These are phyloP conservation scores for Paramarasmius palmivorus DNA, from an alignment of 1,284 basidiomycete genomes.

Conservation along the genomic window DNA sequence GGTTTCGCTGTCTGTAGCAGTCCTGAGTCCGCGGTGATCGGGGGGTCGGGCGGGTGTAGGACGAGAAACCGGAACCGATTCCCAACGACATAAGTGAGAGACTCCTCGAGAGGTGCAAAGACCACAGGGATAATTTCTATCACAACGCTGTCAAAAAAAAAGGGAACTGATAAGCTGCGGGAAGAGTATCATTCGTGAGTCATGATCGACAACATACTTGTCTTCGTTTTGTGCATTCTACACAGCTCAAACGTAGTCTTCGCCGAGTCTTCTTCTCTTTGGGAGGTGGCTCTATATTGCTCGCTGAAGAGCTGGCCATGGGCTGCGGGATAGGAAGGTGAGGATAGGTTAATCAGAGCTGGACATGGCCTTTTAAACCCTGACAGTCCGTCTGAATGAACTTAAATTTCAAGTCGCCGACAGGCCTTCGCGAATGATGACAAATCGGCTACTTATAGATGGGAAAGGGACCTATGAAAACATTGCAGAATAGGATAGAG, in stretches of 20 bases:
- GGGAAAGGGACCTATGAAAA: slow-evolving; percentile 1
- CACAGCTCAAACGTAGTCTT: slow-evolving; percentile 49
- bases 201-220: slow-evolving; percentile 35
- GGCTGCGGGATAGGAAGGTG: background rate
- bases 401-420: slow-evolving; percentile 2
- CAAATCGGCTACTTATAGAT: slow-evolving; percentile 4
- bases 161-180: background rate
- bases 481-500: slow-evolving; percentile 13
- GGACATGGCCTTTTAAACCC: slow-evolving; percentile 1
- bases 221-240: slow-evolving; percentile 55
- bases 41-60: slow-evolving; percentile 50
- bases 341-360: background rate
- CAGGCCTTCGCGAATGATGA: slow-evolving; percentile 1
- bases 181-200: background rate
- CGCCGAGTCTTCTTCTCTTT: slow-evolving; percentile 44
- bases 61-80: slow-evolving; percentile 46
- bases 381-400: slow-evolving; percentile 5
- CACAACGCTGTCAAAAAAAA: slow-evolving; percentile 45
- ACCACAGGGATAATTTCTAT: slow-evolving; percentile 52
- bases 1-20: slow-evolving; percentile 22
- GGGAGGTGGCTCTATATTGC: slow-evolving; percentile 3
- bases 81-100: slow-evolving; percentile 55
- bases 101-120: slow-evolving; percentile 51
- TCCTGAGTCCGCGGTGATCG: slow-evolving; percentile 17
- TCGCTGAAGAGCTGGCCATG: slow-evolving; percentile 1